Conservation (phyloP, 306 rosid species). For the Casuarina equisetifolia region DNA sequence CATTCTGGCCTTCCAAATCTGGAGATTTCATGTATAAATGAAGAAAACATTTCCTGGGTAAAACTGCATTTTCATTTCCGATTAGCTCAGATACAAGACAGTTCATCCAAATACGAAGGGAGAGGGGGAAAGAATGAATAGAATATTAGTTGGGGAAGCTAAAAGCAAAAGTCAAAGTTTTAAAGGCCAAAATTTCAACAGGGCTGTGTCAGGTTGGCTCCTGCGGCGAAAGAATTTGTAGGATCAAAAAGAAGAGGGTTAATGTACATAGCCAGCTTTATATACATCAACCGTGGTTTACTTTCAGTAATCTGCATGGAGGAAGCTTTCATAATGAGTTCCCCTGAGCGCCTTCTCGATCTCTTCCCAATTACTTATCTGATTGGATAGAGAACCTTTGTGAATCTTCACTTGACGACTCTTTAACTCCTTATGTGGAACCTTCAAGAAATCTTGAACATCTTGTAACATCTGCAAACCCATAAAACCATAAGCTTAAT, state of each 20-base stretch:
- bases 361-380: slow-evolving; percentile 69
- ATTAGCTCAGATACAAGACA: slow-evolving; percentile 30
- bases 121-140: slow-evolving; percentile 56
- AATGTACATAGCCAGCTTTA: slow-evolving; percentile 25
- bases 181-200: slow-evolving; percentile 49
- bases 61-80: slow-evolving; percentile 33
- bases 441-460: slow-evolving; percentile 81
- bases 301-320: slow-evolving; percentile 54
- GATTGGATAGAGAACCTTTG: slow-evolving; percentile 63
- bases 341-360: slow-evolving; percentile 59
- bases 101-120: slow-evolving; percentile 15
- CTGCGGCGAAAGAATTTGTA: slow-evolving; percentile 17
- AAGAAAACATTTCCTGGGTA: slow-evolving; percentile 9
- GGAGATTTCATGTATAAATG: background rate
- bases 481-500: background rate
- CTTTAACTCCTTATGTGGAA: slow-evolving; percentile 67
- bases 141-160: slow-evolving; percentile 41
- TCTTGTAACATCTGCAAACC: slow-evolving; percentile 71
- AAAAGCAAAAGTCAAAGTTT: slow-evolving; percentile 26
- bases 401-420: slow-evolving; percentile 97
- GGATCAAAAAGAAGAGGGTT: slow-evolving; percentile 24
- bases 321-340: slow-evolving; percentile 62
- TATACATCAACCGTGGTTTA: slow-evolving; percentile 48
- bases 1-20: background rate
- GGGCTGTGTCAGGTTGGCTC: slow-evolving; percentile 46